These are phyloP conservation scores for Asterochloris sp. DNA, from an alignment of 139 green algal species.

Conservation along the genomic window DNA sequence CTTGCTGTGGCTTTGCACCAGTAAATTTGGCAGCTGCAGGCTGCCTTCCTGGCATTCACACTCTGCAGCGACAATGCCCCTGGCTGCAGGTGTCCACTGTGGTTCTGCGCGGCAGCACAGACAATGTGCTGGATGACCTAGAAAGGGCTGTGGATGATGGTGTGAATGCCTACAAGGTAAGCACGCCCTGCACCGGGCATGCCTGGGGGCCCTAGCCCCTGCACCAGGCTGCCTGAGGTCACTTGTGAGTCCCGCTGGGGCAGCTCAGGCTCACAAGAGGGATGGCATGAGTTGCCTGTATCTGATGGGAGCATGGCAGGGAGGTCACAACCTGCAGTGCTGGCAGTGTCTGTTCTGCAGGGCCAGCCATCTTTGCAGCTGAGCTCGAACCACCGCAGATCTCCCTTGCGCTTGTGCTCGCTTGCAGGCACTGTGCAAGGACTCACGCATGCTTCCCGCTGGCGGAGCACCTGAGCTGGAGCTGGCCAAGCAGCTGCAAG, in stretches of 20 bases:
- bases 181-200: background rate
- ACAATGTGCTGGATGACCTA: slow-evolving; percentile 91
- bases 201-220: background rate
- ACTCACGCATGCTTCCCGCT: slow-evolving; percentile 74
- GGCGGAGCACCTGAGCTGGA: slow-evolving; percentile 91
- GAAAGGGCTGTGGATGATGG: slow-evolving; percentile 95
- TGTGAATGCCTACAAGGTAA: slow-evolving; percentile 92
- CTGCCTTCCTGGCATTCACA: background rate
- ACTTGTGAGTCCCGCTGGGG: too few relatives aligned
- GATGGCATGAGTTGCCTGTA: too few relatives aligned
- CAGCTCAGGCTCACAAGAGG: too few relatives aligned
- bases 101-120: slow-evolving; percentile 87
- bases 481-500: slow-evolving; percentile 61
- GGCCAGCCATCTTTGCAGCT: background rate
- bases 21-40: background rate
- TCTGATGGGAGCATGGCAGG: background rate
- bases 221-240: too few relatives aligned
- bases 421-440: slow-evolving; percentile 62
- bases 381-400: background rate
- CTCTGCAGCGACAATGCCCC: background rate
- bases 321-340: background rate
- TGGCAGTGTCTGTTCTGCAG: background rate
- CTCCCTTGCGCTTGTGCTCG: background rate
- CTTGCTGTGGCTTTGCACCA: background rate
- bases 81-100: slow-evolving; percentile 70